Evolutionary conservation across 2,329 filamentous ascomycete species (phyloP), one percentile per base, ranked within the genome.

Genomic region (Epichloe sibirici): DNA sequence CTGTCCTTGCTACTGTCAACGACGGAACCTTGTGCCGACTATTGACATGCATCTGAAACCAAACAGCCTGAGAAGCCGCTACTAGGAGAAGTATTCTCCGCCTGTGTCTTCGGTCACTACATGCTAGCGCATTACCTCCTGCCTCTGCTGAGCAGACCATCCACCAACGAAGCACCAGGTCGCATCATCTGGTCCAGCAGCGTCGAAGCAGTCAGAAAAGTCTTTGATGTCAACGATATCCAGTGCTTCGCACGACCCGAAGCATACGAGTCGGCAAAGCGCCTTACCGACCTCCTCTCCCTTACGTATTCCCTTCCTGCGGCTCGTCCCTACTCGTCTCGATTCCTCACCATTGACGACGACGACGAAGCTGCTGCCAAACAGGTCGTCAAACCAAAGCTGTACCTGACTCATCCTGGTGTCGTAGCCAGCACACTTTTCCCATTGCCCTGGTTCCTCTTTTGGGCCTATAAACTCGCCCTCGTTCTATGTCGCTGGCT

Each of bases 81-180:
- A 5, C 71, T 98, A 0, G 90, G 89, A 3, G 77, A 88, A 58
- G 82, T 95, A 17, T 98, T 97, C 66, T 86, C 85, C 65, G 85
- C 91, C 48, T 97, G 97, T 64, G 78, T 95, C 34, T 97, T 98
- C 64, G 93, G 93, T 0, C 93, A 98, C 71, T 97, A 98, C 66
- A 71, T 96, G 62, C 81, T 98, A 25, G 81, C 81, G 15, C 90
- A 95, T 66, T 82, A 85, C 63, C 76, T 97, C 11, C 77, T 86
- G 58, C 85, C 88, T 0, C 73, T 96, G 11, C 76, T 98, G 59
- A 71, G 73, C 61, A 72, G 80, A 49, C 63, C 63, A 15, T 62
- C 68, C 15, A 57, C 68, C 53, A 57, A 68, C 40, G 63, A 72
- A 4, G 53, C 69, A 1, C 71, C 73, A 0, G 86, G 82, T 8